Evolutionary conservation across 768 basidiomycete species (phyloP), one percentile per base, ranked within the genome.

Genomic region (Gautieria morchelliformis): DNA sequence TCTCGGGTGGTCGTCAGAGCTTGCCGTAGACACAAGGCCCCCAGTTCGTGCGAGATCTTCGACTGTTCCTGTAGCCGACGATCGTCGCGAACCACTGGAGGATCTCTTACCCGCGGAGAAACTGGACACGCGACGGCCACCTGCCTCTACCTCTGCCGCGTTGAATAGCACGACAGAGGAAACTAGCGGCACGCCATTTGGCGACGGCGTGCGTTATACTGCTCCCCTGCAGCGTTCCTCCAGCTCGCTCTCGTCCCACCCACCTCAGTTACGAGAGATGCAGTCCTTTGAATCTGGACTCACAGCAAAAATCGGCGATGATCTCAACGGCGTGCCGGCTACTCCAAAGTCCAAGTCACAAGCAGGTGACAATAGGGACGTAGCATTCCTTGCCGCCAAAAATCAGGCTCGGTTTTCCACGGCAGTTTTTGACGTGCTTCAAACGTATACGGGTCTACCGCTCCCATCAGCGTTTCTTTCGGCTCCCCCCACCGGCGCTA

Each of bases 221-320:
- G 32, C 56, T 7, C 56, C 56, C 12, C 12, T 57, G 48, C 5
- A 30, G 15, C 27, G 45, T 10, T 57, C 56, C 15, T 3, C 46
- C 22, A 47, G 27, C 22, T 35, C 19, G 8, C 35, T 19, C 4
- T 46, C 15, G 14, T 51, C 40, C 27, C 53, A 33, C 49, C 66
- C 81, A 4, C 72, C 74, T 4, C 63, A 78, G 1, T 67, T 93
- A n/a, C 84, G 89, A 22, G 85, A 85, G 66, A 87, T 91, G 84
- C 88, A 91, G 62, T 89, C 87, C 0, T 93, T 92, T 65, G 90
- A 93, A 62, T 91, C 89, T 4, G 83, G 83, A 1, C 67, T 87
- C 39, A 93, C 90, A 0, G 89, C 87, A 0, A 78, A 82, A 22
- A 85, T 86, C 49, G 75, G 66, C 15, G 68, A 70, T 40, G 51